phyloP scores from a whole-genome alignment of 2,329 filamentous ascomycete species.

The Graphiopsis chlorocephala region DNA sequence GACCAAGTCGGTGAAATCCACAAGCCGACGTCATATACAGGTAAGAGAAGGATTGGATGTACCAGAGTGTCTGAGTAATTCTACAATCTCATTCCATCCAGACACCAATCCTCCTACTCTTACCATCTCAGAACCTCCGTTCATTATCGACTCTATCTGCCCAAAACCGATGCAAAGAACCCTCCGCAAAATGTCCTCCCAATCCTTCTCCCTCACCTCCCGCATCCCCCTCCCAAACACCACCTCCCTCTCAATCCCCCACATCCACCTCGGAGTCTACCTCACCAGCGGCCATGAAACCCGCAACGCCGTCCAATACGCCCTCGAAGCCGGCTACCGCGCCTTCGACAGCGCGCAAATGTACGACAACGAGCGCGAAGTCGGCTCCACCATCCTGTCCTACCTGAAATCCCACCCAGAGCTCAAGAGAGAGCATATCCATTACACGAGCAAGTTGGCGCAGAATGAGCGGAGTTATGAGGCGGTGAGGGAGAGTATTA shows the following conservation, averaged over 20 bases:
- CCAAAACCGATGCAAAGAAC: background rate
- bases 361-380: constrained; percentile 70
- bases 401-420: constrained; percentile 29
- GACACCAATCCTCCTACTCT: background rate
- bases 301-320: constrained; percentile 49
- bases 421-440: constrained; percentile 66
- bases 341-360: constrained; percentile 61
- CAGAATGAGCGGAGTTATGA: constrained; percentile 63
- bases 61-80: background rate
- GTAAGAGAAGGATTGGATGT: background rate
- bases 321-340: constrained; percentile 45
- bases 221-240: constrained; percentile 59
- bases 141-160: background rate
- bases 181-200: constrained; percentile 20
- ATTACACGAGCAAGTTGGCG: constrained; percentile 77
- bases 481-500: constrained; percentile 65
- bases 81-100: background rate
- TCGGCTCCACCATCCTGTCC: constrained; percentile 60
- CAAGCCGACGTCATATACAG: constrained; percentile 5
- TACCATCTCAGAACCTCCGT: too few relatives aligned
- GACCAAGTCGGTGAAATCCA: background rate
- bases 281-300: constrained; percentile 64
- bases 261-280: constrained; percentile 72
- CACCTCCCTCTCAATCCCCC: constrained; percentile 66
- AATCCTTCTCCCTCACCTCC: constrained; percentile 40